Percentiles rank a stretch among this genome's conserved stretches.
These are phyloP conservation scores for Leishmania amazonensis DNA, from an alignment of 208 protist genomes.

Conservation along the genomic window DNA sequence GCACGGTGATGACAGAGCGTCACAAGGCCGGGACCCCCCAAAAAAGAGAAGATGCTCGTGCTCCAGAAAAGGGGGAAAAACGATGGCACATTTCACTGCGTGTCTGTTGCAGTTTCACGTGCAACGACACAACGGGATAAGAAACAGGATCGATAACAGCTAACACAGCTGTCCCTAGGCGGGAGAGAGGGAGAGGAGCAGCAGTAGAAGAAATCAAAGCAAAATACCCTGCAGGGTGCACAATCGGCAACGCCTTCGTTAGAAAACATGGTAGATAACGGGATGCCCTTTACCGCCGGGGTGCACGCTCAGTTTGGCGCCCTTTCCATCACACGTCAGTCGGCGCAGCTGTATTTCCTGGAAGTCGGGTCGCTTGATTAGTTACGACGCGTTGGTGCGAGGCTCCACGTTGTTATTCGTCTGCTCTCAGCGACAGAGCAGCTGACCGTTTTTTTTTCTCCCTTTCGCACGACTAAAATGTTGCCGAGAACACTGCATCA, in stretches of 20 bases:
- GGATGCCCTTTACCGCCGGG: neutral
- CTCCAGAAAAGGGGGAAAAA: neutral
- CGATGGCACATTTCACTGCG: neutral
- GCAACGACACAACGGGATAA: neutral
- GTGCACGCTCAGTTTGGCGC: neutral
- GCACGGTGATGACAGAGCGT: neutral
- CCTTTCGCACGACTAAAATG: neutral
- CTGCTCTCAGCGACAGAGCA: neutral
- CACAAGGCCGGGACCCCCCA: neutral
- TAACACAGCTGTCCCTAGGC: neutral
- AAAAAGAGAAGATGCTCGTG: neutral
- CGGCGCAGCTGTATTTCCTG: neutral
- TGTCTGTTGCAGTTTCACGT: neutral
- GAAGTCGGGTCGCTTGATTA: neutral
- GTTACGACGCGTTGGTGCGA: neutral
- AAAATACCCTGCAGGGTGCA: neutral
- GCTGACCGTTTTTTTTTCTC: neutral
- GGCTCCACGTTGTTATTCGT: neutral
- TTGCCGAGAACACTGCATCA: too few relatives aligned
- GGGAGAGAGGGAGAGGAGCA: neutral
- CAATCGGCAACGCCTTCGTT: neutral
- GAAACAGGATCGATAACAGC: neutral
- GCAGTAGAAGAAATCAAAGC: too few relatives aligned
- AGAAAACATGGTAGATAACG: too few relatives aligned
- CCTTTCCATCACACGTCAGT: neutral